These are phyloP conservation scores for Phytophthora aleatoria DNA, from an alignment of 352 stramenopile species.

Conservation along the genomic window DNA sequence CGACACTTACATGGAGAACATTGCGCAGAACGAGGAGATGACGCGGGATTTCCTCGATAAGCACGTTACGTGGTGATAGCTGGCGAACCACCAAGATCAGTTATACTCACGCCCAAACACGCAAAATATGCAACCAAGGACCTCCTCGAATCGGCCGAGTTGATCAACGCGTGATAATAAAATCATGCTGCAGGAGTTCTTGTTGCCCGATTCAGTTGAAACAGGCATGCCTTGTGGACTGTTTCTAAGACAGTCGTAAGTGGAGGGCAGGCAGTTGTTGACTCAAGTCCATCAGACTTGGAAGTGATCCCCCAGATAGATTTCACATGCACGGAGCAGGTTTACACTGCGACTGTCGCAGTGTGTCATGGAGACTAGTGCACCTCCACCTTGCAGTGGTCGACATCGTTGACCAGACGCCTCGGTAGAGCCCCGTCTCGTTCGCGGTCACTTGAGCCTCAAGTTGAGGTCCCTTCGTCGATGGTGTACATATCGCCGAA, in stretches of 20 bases:
- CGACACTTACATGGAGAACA: slow-evolving; percentile 82
- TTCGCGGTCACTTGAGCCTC: too few species aligned
- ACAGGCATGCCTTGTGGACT: not conserved
- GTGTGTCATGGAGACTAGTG: too few species aligned
- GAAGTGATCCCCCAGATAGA: not conserved
- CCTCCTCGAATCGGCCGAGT: too few species aligned
- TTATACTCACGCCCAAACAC: not conserved
- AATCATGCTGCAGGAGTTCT: not conserved
- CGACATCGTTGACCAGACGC: too few species aligned
- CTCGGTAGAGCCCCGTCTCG: too few species aligned
- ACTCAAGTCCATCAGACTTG: too few species aligned
- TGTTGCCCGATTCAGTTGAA: not conserved
- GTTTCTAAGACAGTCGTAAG: too few species aligned
- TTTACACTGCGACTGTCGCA: not conserved
- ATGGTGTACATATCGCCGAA: too few species aligned
- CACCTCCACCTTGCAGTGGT: too few species aligned
- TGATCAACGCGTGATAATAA: slow-evolving; percentile 1
- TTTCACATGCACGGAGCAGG: not conserved
- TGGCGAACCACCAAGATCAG: not conserved
- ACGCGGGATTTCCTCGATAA: slow-evolving; percentile 78
- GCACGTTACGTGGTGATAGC: slow-evolving; percentile 49
- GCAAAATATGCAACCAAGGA: not conserved
- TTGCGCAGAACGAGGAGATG: slow-evolving; percentile 76
- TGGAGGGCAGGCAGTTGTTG: too few species aligned
- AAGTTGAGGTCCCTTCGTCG: too few species aligned